Evolutionary conservation across 345 rosid genomes (phyloP).

Genomic region (Cardamine occulta): DNA sequence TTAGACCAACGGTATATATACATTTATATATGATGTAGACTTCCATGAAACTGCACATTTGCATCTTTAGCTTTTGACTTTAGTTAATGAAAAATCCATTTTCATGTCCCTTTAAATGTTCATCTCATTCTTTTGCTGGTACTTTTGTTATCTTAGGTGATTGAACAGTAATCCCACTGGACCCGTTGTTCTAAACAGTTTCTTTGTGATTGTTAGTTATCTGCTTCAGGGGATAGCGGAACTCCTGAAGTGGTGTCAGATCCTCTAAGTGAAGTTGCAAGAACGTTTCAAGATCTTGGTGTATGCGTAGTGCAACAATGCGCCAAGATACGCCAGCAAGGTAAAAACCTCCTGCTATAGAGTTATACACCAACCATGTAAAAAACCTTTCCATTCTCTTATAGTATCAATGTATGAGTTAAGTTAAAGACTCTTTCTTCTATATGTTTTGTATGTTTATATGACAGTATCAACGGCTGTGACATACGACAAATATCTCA

Average conservation of each 20-base stretch:
- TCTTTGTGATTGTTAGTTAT: conserved; percentile 53
- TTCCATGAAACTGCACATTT: neutral
- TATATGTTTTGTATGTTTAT: conserved; percentile 18
- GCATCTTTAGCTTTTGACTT: conserved; percentile 3
- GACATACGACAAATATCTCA: conserved; percentile 71
- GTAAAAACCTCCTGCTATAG: conserved; percentile 41
- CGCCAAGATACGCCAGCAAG: conserved; percentile 97
- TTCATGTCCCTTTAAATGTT: neutral
- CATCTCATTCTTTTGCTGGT: neutral
- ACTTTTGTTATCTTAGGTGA: neutral
- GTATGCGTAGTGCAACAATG: conserved; percentile 93
- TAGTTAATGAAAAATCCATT: neutral
- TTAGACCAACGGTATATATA: conserved; percentile 65
- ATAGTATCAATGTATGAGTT: conserved; percentile 4
- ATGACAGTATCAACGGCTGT: conserved; percentile 85
- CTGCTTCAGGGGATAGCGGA: conserved; percentile 97
- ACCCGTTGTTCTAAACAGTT: neutral
- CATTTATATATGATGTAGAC: neutral
- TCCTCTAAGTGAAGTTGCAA: conserved; percentile 88
- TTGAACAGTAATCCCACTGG: neutral
- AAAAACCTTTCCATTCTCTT: neutral
- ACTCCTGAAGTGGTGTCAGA: conserved; percentile 87
- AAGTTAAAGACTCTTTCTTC: neutral
- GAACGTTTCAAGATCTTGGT: conserved; percentile 85
- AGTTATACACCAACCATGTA: neutral